Evolutionary conservation across 345 rosid genomes (phyloP).

Genomic region (Carallia pectinifolia): DNA sequence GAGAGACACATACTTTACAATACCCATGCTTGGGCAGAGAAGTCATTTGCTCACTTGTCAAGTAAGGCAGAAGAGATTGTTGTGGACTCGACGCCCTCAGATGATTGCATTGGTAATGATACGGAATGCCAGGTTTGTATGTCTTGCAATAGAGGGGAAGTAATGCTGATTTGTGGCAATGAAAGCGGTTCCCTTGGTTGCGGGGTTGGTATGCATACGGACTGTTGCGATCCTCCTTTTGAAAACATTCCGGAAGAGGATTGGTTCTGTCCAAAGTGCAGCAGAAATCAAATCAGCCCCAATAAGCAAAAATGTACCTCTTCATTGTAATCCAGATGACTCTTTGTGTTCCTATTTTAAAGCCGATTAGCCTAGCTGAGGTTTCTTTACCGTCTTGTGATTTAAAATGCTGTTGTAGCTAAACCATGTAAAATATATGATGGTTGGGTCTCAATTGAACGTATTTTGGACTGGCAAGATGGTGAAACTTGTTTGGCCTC

Average conservation of each 20-base stretch:
- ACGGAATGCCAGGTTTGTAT: constrained; percentile 50
- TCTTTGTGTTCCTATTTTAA: background rate
- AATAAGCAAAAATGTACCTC: constrained; percentile 20
- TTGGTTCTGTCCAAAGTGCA: constrained; percentile 64
- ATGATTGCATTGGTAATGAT: constrained; percentile 19
- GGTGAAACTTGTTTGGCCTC: background rate
- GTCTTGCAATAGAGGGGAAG: constrained; percentile 49
- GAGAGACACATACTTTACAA: constrained; percentile 76
- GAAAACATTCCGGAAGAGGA: constrained; percentile 55
- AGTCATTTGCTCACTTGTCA: constrained; percentile 48
- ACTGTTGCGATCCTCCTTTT: constrained; percentile 70
- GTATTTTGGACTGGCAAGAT: background rate
- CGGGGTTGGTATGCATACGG: constrained; percentile 54
- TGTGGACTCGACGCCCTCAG: constrained; percentile 10
- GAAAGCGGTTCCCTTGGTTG: constrained; percentile 57
- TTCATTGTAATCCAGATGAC: background rate
- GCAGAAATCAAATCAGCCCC: constrained; percentile 5
- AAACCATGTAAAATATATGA: constrained; percentile 3
- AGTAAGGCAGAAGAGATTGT: constrained; percentile 42
- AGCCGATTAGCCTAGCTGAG: background rate
- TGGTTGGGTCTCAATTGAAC: constrained; percentile 4
- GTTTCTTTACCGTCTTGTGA: too few relatives aligned
- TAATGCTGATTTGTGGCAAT: constrained; percentile 69
- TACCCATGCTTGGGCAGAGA: constrained; percentile 76
- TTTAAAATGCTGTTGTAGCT: background rate